Evolutionary conservation across 306 rosid species (phyloP).

Genomic region (Cajanus cajan): DNA sequence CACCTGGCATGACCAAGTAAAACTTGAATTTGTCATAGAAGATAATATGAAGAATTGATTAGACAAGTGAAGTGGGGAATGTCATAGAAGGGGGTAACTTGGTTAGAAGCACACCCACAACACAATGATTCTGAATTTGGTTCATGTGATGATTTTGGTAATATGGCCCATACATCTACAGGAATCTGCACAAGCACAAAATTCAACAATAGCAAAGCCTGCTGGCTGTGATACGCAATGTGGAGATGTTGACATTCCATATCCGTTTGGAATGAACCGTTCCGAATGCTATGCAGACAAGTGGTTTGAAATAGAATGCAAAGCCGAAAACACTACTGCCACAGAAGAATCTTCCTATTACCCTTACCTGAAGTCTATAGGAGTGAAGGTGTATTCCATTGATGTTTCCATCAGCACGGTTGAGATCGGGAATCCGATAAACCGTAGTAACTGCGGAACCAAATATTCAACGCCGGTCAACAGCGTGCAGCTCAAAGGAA

Average conservation of each 20-base stretch:
- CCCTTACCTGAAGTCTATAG: background rate
- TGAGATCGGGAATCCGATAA: constrained; percentile 16
- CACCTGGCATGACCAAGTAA: too few relatives aligned
- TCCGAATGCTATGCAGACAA: constrained; percentile 23
- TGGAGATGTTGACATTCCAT: constrained; percentile 25
- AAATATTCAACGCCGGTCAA: too few relatives aligned
- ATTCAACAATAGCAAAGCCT: background rate
- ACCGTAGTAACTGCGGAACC: constrained; percentile 7
- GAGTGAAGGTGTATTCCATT: constrained; percentile 21
- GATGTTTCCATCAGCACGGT: background rate
- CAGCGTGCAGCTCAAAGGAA: too few relatives aligned
- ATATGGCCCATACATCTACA: background rate
- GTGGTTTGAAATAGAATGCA: constrained; percentile 45
- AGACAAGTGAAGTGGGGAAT: too few relatives aligned
- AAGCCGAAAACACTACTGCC: background rate
- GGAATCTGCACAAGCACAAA: background rate
- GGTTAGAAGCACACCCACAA: background rate
- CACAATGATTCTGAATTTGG: background rate
- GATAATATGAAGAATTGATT: too few relatives aligned
- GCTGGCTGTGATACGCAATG: constrained; percentile 30
- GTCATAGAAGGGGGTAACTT: background rate
- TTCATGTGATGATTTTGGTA: background rate
- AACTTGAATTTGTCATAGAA: too few relatives aligned
- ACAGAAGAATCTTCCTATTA: too few relatives aligned
- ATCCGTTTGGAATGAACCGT: constrained; percentile 46